These are phyloP conservation scores for Podospora australis DNA, from an alignment of 495 filamentous ascomycete species.

Conservation along the genomic window DNA sequence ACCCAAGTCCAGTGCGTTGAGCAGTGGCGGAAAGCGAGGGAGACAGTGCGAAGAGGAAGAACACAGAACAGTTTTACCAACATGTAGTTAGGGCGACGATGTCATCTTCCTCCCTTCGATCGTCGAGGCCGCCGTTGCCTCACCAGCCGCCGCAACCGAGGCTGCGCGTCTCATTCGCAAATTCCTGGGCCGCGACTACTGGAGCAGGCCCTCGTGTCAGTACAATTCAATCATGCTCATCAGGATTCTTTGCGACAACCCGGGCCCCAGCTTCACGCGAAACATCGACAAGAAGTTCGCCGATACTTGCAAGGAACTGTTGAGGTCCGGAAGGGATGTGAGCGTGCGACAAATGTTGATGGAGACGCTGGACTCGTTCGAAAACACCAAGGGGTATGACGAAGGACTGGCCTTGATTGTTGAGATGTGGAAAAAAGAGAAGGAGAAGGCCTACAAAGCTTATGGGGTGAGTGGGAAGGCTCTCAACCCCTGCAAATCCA, in stretches of 20 bases:
- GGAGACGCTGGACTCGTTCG: slow-evolving; percentile 75
- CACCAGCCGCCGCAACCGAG: slow-evolving; percentile 72
- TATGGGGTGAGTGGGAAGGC: slow-evolving; percentile 38
- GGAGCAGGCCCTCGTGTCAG: slow-evolving; percentile 58
- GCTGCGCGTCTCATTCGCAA: slow-evolving; percentile 73
- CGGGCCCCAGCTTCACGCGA: slow-evolving; percentile 78
- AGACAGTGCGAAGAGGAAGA: neutral
- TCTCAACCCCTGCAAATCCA: too few species aligned
- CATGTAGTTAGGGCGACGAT: slow-evolving; percentile 74
- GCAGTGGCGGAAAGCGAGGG: too few species aligned
- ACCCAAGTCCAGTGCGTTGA: too few species aligned
- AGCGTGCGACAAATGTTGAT: slow-evolving; percentile 77
- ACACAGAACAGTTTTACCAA: too few species aligned
- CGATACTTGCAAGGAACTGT: slow-evolving; percentile 64
- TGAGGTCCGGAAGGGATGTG: slow-evolving; percentile 63
- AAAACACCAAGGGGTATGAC: slow-evolving; percentile 60
- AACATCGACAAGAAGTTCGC: slow-evolving; percentile 81
- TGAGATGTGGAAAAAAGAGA: slow-evolving; percentile 89
- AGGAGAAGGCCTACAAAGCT: slow-evolving; percentile 49
- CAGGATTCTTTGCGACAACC: slow-evolving; percentile 88
- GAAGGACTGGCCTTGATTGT: slow-evolving; percentile 59
- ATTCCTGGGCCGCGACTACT: slow-evolving; percentile 64
- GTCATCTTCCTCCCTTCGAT: slow-evolving; percentile 90
- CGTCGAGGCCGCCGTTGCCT: slow-evolving; percentile 91
- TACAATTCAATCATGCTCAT: slow-evolving; percentile 97